Evolutionary conservation across 1,139 yeast species (phyloP).

Genomic region (Yamadazyma diospyri): DNA sequence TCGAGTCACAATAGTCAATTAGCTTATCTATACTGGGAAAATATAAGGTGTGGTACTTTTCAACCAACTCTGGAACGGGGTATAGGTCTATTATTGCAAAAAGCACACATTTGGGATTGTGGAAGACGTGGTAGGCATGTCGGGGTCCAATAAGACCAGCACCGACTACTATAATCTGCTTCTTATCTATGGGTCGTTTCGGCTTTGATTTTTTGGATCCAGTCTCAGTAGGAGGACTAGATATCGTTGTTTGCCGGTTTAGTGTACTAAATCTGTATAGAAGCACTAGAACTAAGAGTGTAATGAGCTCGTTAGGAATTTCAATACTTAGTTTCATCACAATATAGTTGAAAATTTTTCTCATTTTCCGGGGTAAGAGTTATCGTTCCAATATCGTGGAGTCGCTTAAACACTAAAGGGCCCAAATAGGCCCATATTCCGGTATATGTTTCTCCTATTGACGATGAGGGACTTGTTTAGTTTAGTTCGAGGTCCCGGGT

Average conservation of each 20-base stretch:
- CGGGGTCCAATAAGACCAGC: slow-evolving; percentile 44
- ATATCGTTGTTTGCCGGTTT: too few relatives aligned
- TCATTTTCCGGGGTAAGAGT: background rate
- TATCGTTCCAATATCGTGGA: background rate
- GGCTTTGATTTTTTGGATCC: background rate
- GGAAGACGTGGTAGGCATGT: slow-evolving; percentile 32
- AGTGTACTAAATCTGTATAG: too few relatives aligned
- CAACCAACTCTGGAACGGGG: slow-evolving; percentile 15
- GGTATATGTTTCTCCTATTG: too few relatives aligned
- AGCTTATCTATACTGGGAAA: slow-evolving; percentile 27
- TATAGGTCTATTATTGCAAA: slow-evolving; percentile 37
- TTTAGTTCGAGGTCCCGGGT: too few relatives aligned
- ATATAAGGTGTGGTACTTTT: slow-evolving; percentile 23
- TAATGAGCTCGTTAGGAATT: background rate
- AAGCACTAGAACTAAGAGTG: too few relatives aligned
- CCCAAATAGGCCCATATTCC: too few relatives aligned
- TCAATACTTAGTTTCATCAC: background rate
- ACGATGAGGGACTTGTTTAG: too few relatives aligned
- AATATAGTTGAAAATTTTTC: background rate
- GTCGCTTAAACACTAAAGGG: too few relatives aligned
- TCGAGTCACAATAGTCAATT: slow-evolving; percentile 24
- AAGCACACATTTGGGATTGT: slow-evolving; percentile 18
- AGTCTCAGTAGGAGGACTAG: background rate
- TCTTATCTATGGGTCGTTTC: background rate
- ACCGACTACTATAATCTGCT: slow-evolving; percentile 17